Percentiles rank a stretch among this genome's conserved stretches.
Evolutionary conservation across 2,329 filamentous ascomycete genomes (phyloP).

Genomic region (Fusarium sublunatum): DNA sequence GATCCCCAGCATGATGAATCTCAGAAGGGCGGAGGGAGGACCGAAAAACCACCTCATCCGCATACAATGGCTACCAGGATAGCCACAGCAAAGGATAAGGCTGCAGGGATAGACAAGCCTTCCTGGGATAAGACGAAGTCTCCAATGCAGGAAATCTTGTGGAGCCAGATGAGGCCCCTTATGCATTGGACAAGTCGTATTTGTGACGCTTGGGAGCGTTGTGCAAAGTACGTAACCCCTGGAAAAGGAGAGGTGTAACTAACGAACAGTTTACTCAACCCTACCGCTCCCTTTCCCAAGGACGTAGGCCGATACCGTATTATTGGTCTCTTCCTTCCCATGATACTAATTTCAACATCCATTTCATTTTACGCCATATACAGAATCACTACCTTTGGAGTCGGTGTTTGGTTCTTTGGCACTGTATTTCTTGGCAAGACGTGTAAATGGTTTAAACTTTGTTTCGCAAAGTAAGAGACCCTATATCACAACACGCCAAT

Average conservation of each 20-base stretch:
- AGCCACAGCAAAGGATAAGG: constrained; percentile 51
- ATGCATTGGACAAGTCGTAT: constrained; percentile 65
- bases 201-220: constrained; percentile 57
- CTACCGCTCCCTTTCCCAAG: constrained; percentile 70
- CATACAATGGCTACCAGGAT: constrained; percentile 57
- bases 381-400: background rate
- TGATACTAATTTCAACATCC: background rate
- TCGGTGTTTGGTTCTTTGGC: constrained; percentile 17
- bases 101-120: constrained; percentile 55
- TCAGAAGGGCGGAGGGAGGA: constrained; percentile 58
- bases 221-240: constrained; percentile 49
- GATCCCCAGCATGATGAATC: constrained; percentile 68
- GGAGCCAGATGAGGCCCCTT: constrained; percentile 76
- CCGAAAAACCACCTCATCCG: background rate
- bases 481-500: fast-evolving
- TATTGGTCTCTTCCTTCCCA: fast-evolving
- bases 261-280: constrained; percentile 59
- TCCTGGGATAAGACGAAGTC: constrained; percentile 79
- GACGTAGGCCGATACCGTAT: constrained; percentile 58
- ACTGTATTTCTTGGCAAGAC: background rate
- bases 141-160: constrained; percentile 79
- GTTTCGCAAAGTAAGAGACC: constrained; percentile 69
- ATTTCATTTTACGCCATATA: constrained; percentile 4
- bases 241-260: background rate
- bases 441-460: background rate